Conservation (phyloP, 176 grass and related monocot species). For the Raddia guianensis region DNA sequence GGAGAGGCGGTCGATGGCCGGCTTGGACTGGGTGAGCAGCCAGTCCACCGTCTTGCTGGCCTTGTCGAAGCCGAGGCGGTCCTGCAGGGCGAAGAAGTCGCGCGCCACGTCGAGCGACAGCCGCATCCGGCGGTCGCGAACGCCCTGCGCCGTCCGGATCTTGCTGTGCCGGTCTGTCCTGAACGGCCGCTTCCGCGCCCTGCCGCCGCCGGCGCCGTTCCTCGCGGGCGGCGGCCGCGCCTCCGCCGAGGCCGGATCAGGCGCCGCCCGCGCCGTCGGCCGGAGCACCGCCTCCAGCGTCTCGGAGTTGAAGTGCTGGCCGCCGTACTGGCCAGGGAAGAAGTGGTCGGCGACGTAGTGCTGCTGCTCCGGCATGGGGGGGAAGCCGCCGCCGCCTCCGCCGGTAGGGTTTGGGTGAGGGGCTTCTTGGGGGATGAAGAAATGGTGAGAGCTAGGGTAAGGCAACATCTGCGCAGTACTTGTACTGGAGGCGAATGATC, state of each 20-base stretch:
- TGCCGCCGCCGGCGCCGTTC: neutral
- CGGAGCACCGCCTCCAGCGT: constrained; percentile 59
- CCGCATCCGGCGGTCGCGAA: constrained; percentile 84
- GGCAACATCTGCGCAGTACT: constrained; percentile 48
- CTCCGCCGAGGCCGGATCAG: neutral
- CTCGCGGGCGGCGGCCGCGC: neutral
- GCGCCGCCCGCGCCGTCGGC: constrained; percentile 32
- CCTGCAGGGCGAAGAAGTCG: constrained; percentile 88
- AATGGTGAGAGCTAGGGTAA: constrained; percentile 57
- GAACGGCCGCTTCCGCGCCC: constrained; percentile 54
- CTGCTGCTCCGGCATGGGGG: constrained; percentile 34
- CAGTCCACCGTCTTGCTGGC: constrained; percentile 93
- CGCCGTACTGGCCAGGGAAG: constrained; percentile 35
- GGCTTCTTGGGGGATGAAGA: constrained; percentile 46
- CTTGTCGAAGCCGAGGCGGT: constrained; percentile 89
- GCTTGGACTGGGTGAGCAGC: constrained; percentile 84
- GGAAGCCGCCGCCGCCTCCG: neutral
- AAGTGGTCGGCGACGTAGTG: constrained; percentile 25
- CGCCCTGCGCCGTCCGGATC: constrained; percentile 82
- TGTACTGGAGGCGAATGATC: neutral
- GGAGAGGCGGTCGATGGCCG: constrained; percentile 63
- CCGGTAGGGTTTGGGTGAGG: constrained; percentile 43
- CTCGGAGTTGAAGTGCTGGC: constrained; percentile 47
- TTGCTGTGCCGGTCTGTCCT: constrained; percentile 93
- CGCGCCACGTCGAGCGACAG: constrained; percentile 81